These are phyloP conservation scores for Colletotrichum spaethianum DNA, from an alignment of 2,329 filamentous ascomycete species.

Conservation along the genomic window DNA sequence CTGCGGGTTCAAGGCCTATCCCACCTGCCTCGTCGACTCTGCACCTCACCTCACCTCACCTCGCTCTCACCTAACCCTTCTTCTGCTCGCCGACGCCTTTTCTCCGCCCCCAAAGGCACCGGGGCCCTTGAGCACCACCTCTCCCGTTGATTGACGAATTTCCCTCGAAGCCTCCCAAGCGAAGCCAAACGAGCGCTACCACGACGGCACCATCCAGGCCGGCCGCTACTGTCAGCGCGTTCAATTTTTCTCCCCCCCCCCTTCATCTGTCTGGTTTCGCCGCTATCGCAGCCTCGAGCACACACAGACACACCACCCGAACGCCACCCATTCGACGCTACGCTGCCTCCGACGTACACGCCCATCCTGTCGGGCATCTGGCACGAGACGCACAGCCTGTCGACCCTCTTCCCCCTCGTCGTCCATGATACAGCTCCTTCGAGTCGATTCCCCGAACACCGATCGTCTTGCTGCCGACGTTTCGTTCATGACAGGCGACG, in stretches of 20 bases:
- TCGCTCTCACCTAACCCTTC: constrained; percentile 3
- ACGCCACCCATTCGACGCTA: constrained; percentile 33
- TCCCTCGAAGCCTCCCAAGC: constrained; percentile 24
- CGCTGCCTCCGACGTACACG: constrained; percentile 26
- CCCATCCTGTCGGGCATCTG: constrained; percentile 33
- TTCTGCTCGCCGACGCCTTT: constrained; percentile 24
- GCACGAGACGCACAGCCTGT: constrained; percentile 39
- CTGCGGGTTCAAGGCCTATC: constrained; percentile 10
- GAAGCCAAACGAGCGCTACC: constrained; percentile 32
- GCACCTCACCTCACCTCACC: constrained; percentile 19
- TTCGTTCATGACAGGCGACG: constrained; percentile 35
- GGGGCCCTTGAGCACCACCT: constrained; percentile 18
- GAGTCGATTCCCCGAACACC: constrained; percentile 24
- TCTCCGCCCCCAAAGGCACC: constrained; percentile 21
- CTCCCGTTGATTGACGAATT: constrained; percentile 22
- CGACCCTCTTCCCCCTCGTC: constrained; percentile 24
- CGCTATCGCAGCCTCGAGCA: constrained; percentile 34
- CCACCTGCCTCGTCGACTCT: not conserved
- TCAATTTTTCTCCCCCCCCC: constrained; percentile 2
- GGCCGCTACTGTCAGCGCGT: constrained; percentile 7
- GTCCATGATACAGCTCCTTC: constrained; percentile 33
- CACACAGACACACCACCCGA: constrained; percentile 23
- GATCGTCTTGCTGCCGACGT: constrained; percentile 17
- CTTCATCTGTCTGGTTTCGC: constrained; percentile 18
- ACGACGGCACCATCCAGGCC: constrained; percentile 22